These are phyloP conservation scores for Fagopyrum esculentum DNA, from an alignment of 148 eudicot genomes.

Conservation along the genomic window DNA sequence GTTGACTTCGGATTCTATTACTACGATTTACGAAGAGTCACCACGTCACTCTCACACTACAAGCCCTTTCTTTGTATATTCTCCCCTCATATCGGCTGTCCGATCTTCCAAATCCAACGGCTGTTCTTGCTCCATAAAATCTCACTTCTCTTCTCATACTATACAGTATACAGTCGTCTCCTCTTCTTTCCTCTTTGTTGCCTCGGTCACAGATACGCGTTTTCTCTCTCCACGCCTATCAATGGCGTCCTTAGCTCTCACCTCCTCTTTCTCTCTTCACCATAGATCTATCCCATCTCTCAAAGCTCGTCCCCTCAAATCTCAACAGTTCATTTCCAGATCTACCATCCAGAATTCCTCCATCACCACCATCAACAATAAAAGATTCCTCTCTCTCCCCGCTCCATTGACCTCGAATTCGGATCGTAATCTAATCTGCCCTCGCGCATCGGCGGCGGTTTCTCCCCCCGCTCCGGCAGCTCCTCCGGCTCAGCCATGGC, in stretches of 20 bases:
- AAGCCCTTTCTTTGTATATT: not conserved
- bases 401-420: not conserved
- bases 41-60: not conserved
- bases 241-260: constrained; percentile 67
- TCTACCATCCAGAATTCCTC: constrained; percentile 15
- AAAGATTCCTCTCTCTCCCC: constrained; percentile 12
- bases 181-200: not conserved
- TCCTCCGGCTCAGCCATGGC: constrained; percentile 33
- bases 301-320: constrained; percentile 9
- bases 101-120: constrained; percentile 3
- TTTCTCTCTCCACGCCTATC: constrained; percentile 13
- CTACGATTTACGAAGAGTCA: not conserved
- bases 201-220: not conserved
- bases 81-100: not conserved
- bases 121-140: not conserved
- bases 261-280: constrained; percentile 35
- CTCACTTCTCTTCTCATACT: not conserved
- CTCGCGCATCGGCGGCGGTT: constrained; percentile 23
- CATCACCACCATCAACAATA: not conserved
- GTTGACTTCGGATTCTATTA: not conserved
- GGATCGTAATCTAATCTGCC: not conserved
- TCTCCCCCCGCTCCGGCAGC: constrained; percentile 18
- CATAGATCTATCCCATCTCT: constrained; percentile 12
- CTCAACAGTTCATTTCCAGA: constrained; percentile 25
- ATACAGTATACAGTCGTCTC: not conserved